These are phyloP conservation scores for Phytophthora cactorum DNA, from an alignment of 352 stramenopile genomes.

Conservation along the genomic window DNA sequence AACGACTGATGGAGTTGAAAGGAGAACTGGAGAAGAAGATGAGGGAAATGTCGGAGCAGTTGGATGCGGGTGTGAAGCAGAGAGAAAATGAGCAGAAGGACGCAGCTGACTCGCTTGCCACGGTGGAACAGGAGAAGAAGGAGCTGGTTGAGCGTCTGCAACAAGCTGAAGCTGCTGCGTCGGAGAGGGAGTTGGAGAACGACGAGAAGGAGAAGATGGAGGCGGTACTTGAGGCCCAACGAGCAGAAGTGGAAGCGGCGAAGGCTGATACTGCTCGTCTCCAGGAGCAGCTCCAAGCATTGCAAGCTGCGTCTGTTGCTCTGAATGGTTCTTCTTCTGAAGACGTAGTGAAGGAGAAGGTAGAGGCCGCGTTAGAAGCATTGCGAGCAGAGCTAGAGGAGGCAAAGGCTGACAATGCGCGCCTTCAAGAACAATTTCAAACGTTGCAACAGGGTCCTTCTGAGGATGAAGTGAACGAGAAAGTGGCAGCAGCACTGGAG, in stretches of 20 bases:
- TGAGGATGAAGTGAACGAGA: conserved; percentile 20
- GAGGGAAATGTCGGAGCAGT: conserved; percentile 23
- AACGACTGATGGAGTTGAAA: conserved; percentile 28
- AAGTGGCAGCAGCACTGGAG: conserved; percentile 13
- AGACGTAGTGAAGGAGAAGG: conserved; percentile 13
- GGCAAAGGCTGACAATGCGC: conserved; percentile 14
- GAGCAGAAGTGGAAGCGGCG: conserved; percentile 10
- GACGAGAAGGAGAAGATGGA: conserved; percentile 14
- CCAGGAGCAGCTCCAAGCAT: conserved; percentile 22
- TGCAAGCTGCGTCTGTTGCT: conserved; percentile 4
- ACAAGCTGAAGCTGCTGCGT: conserved; percentile 18
- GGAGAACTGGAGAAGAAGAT: conserved; percentile 31
- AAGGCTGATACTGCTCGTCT: conserved; percentile 20
- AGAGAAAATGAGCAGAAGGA: conserved; percentile 20
- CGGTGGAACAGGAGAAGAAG: conserved; percentile 27
- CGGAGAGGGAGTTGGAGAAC: conserved; percentile 6
- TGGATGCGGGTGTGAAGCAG: conserved; percentile 24
- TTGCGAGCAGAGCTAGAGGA: conserved; percentile 14
- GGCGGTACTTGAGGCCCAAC: conserved; percentile 4
- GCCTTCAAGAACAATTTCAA: conserved; percentile 20
- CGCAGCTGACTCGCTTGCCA: conserved; percentile 10
- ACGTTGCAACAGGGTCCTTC: conserved; percentile 10
- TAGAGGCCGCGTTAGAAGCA: conserved; percentile 6
- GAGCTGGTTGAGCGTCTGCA: conserved; percentile 18
- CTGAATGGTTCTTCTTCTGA: conserved; percentile 6